phyloP scores from a whole-genome alignment of 2,329 filamentous ascomycete genomes.

The Aspergillus felis region DNA sequence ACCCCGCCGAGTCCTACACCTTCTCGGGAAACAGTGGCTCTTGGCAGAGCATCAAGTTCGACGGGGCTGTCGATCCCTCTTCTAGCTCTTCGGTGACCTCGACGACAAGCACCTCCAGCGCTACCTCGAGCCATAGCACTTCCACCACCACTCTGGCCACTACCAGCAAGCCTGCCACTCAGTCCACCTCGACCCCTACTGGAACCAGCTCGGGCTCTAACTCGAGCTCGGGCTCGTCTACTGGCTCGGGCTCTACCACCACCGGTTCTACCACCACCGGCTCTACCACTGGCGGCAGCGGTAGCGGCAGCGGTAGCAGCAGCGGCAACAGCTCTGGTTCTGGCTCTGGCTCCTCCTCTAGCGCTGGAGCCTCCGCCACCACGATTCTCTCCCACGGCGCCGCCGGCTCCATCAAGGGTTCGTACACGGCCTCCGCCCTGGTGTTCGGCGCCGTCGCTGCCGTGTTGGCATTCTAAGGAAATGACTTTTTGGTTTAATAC shows the following conservation, averaged over 20 bases:
- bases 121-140: slow-evolving; percentile 5
- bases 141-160: slow-evolving; percentile 9
- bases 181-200: slow-evolving; percentile 7
- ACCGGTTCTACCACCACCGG: neutral
- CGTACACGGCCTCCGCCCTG: slow-evolving; percentile 17
- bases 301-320: neutral
- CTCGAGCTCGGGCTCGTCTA: slow-evolving; percentile 9
- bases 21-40: slow-evolving; percentile 60
- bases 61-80: slow-evolving; percentile 9
- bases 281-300: slow-evolving; percentile 1
- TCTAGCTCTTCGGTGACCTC: slow-evolving; percentile 3
- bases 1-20: slow-evolving; percentile 60
- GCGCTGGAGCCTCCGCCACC: slow-evolving; percentile 14
- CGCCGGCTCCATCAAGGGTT: slow-evolving; percentile 19
- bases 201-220: slow-evolving; percentile 8
- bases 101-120: slow-evolving; percentile 10
- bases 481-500: slow-evolving; percentile 1
- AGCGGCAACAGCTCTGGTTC: neutral
- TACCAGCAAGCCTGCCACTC: slow-evolving; percentile 10
- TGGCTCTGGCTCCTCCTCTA: slow-evolving; percentile 3
- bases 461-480: slow-evolving; percentile 28
- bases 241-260: slow-evolving; percentile 12
- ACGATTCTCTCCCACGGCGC: slow-evolving; percentile 17
- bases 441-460: slow-evolving; percentile 22
- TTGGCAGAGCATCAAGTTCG: slow-evolving; percentile 59